These are phyloP conservation scores for Globisporangium parvum DNA, from an alignment of 352 stramenopile genomes.

Conservation along the genomic window DNA sequence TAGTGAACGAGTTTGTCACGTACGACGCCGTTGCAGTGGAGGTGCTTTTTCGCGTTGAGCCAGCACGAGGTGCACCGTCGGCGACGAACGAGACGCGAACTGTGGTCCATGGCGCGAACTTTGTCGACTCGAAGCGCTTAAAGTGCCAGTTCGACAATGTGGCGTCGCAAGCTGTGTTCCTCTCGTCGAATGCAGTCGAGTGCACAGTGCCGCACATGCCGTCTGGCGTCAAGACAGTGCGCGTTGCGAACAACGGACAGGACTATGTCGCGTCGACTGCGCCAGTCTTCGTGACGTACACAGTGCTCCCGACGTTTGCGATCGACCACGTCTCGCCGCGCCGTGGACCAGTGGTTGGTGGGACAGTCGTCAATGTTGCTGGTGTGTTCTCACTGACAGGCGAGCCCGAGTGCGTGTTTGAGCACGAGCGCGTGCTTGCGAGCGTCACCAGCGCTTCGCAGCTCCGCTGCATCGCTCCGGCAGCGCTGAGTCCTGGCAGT, in stretches of 20 bases:
- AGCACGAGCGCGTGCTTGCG: constrained; percentile 17
- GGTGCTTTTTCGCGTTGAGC: constrained; percentile 23
- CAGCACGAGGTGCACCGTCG: constrained; percentile 20
- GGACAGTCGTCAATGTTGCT: constrained; percentile 28
- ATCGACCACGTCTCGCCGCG: constrained; percentile 26
- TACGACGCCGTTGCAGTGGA: constrained; percentile 32
- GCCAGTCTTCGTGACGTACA: constrained; percentile 14
- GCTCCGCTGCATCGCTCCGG: constrained; percentile 30
- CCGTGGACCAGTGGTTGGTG: constrained; percentile 24
- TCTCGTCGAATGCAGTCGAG: constrained; percentile 42
- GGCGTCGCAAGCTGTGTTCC: constrained; percentile 23
- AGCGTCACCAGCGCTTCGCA: constrained; percentile 18
- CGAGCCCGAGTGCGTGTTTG: constrained; percentile 39
- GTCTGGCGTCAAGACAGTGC: constrained; percentile 31
- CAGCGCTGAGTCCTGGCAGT: constrained; percentile 5
- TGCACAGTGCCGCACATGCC: constrained; percentile 46
- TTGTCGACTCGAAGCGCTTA: constrained; percentile 37
- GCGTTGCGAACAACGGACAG: constrained; percentile 51
- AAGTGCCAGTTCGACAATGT: constrained; percentile 39
- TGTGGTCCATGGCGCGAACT: constrained; percentile 38
- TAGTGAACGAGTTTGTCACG: constrained; percentile 21
- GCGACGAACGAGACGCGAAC: constrained; percentile 12
- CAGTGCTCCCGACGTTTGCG: constrained; percentile 30
- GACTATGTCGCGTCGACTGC: constrained; percentile 27
- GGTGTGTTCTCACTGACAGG: constrained; percentile 31